These are phyloP conservation scores for Plasmodium vinckei DNA, from an alignment of 169 alveolate genomes.

Conservation along the genomic window DNA sequence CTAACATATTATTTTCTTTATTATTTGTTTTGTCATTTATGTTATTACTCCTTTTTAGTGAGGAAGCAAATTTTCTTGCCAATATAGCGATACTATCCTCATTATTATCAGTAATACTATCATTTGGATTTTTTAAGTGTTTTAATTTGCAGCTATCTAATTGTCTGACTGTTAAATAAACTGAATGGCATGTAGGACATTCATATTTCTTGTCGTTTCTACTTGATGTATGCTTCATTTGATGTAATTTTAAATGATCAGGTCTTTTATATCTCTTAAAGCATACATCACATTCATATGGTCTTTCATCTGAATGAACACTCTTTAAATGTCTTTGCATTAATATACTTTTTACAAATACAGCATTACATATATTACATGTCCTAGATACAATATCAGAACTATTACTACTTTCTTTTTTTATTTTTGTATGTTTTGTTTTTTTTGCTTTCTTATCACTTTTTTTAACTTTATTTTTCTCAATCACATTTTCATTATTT, in stretches of 20 bases:
- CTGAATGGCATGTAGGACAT: slow-evolving; percentile 42
- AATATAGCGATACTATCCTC: neutral
- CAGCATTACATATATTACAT: slow-evolving; percentile 31
- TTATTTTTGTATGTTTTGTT: neutral
- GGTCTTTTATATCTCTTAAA: slow-evolving; percentile 49
- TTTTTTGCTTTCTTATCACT: neutral
- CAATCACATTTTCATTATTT: neutral
- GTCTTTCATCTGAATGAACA: slow-evolving; percentile 65
- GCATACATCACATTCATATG: slow-evolving; percentile 55
- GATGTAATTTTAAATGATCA: slow-evolving; percentile 57
- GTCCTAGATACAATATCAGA: slow-evolving; percentile 24
- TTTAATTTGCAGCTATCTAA: slow-evolving; percentile 15
- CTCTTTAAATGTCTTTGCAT: slow-evolving; percentile 60
- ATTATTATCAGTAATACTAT: neutral
- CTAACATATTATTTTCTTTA: neutral
- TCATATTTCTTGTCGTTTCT: slow-evolving; percentile 30
- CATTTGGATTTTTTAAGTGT: slow-evolving; percentile 7
- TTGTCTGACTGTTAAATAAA: slow-evolving; percentile 28
- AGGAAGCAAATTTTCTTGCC: neutral
- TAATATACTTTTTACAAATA: slow-evolving; percentile 39
- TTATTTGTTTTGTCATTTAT: neutral
- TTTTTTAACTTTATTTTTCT: neutral
- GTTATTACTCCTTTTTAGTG: neutral
- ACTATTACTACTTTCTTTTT: neutral
- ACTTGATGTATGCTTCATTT: slow-evolving; percentile 22